Percentiles rank a stretch among this genome's conserved stretches.
Conservation (phyloP, 2,329 filamentous ascomycete species). For the Arthrobotrys megalospora region DNA sequence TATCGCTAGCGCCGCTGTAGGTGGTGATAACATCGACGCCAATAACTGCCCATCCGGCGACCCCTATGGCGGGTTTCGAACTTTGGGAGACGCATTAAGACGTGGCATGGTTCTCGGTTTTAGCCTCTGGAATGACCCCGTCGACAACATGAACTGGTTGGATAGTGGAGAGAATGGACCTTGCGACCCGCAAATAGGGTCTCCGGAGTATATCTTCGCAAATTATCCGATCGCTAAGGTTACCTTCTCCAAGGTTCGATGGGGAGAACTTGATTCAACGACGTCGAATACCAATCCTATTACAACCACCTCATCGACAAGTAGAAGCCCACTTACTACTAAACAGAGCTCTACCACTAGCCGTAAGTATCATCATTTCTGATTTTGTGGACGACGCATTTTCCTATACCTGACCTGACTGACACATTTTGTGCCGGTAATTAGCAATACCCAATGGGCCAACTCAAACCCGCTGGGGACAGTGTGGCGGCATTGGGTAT, state of each 20-base stretch:
- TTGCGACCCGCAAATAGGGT: constrained; percentile 72
- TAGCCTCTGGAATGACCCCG: constrained; percentile 73
- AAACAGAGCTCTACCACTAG: constrained; percentile 14
- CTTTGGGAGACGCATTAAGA: constrained; percentile 70
- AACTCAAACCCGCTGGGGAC: constrained; percentile 42
- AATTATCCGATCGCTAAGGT: constrained; percentile 71
- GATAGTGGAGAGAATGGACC: constrained; percentile 71
- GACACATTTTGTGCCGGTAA: neutral
- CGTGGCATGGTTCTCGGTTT: constrained; percentile 73
- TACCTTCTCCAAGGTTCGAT: constrained; percentile 73
- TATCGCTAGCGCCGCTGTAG: constrained; percentile 33
- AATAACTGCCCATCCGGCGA: constrained; percentile 43
- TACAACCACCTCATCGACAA: constrained; percentile 13
- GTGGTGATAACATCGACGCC: constrained; percentile 38
- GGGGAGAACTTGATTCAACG: constrained; percentile 75
- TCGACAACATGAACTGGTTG: constrained; percentile 74
- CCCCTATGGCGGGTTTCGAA: constrained; percentile 67
- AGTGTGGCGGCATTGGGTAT: constrained; percentile 56
- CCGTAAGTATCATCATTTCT: neutral
- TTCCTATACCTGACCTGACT: neutral
- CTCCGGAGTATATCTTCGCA: constrained; percentile 70
- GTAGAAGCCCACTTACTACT: constrained; percentile 17
- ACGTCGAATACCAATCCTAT: neutral
- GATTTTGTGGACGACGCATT: neutral
- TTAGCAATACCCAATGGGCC: neutral